phyloP scores from a whole-genome alignment of 139 green algal genomes.

The Picochlorum sp. region DNA sequence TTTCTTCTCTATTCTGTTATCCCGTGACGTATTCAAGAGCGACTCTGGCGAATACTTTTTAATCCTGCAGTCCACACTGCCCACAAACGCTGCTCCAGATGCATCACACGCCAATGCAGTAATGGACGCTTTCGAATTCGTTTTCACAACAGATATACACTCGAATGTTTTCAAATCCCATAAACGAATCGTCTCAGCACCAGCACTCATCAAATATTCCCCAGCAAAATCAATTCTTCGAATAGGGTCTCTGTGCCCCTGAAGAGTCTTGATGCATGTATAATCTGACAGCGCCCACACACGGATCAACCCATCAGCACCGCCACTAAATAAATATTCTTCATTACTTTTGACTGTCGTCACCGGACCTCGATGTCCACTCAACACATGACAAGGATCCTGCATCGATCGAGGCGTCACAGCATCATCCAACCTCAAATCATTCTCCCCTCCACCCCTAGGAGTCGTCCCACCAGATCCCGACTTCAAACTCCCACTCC shows the following conservation, averaged over 20 bases:
- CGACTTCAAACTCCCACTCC: neutral
- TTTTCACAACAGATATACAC: slow-evolving; percentile 26
- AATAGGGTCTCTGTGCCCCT: slow-evolving; percentile 64
- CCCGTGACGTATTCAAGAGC: neutral
- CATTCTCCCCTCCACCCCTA: neutral
- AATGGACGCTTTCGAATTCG: slow-evolving; percentile 23
- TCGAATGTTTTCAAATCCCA: slow-evolving; percentile 20
- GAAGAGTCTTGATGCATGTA: slow-evolving; percentile 35
- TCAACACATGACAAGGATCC: slow-evolving; percentile 48
- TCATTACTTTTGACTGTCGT: slow-evolving; percentile 39
- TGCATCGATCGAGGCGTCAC: no score
- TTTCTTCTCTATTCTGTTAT: neutral
- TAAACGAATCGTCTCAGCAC: slow-evolving; percentile 50
- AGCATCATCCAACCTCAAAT: no score
- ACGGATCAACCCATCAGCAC: slow-evolving; percentile 57
- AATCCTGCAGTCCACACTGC: slow-evolving; percentile 33
- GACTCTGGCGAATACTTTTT: slow-evolving; percentile 2
- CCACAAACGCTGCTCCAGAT: slow-evolving; percentile 32
- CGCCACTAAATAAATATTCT: slow-evolving; percentile 51
- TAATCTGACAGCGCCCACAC: slow-evolving; percentile 55
- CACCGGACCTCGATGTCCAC: slow-evolving; percentile 57
- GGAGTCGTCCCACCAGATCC: slow-evolving; percentile 1
- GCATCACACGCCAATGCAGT: slow-evolving; percentile 20
- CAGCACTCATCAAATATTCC: slow-evolving; percentile 43
- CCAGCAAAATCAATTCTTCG: slow-evolving; percentile 28